Evolutionary conservation across 805 yeast genomes (phyloP).

Genomic region (Starmerella apis): DNA sequence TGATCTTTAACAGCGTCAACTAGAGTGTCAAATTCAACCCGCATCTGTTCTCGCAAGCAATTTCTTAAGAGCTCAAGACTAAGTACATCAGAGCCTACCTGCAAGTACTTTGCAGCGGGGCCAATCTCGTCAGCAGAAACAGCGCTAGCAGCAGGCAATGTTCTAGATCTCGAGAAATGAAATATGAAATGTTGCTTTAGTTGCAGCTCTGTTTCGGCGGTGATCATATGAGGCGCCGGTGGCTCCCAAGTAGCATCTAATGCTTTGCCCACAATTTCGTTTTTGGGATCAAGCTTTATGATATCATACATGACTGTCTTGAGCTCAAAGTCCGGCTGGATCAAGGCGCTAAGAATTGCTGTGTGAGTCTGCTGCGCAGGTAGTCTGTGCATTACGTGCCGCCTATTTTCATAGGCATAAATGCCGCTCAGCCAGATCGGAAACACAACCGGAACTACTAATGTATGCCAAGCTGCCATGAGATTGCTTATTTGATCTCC

Average conservation of each 20-base stretch:
- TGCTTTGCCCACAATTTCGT: slow-evolving; percentile 6
- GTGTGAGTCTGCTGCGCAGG: slow-evolving; percentile 12
- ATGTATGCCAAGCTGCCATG: slow-evolving; percentile 20
- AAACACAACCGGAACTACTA: slow-evolving; percentile 22
- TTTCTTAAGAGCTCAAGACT: slow-evolving; percentile 16
- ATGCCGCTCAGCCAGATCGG: slow-evolving; percentile 18
- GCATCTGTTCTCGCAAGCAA: slow-evolving; percentile 14
- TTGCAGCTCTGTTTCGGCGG: slow-evolving; percentile 10
- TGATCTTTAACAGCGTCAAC: neutral
- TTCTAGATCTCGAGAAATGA: slow-evolving; percentile 2
- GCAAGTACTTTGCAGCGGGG: neutral
- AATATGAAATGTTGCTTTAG: slow-evolving; percentile 15
- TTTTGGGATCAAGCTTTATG: slow-evolving; percentile 7
- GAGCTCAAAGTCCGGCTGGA: slow-evolving; percentile 25
- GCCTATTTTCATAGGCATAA: slow-evolving; percentile 10
- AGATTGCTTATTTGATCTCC: slow-evolving; percentile 22
- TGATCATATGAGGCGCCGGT: slow-evolving; percentile 2
- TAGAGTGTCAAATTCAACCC: slow-evolving; percentile 14
- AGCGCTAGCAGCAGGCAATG: slow-evolving; percentile 1
- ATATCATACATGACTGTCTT: slow-evolving; percentile 18
- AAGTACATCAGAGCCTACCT: slow-evolving; percentile 5
- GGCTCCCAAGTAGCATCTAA: slow-evolving; percentile 6
- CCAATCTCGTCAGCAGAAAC: neutral
- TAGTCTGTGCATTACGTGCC: slow-evolving; percentile 12
- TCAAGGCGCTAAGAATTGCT: slow-evolving; percentile 20